Base-by-base conservation (phyloP, 2,329 filamentous ascomycete species). In the Clarireedia homoeocarpa region DNA sequence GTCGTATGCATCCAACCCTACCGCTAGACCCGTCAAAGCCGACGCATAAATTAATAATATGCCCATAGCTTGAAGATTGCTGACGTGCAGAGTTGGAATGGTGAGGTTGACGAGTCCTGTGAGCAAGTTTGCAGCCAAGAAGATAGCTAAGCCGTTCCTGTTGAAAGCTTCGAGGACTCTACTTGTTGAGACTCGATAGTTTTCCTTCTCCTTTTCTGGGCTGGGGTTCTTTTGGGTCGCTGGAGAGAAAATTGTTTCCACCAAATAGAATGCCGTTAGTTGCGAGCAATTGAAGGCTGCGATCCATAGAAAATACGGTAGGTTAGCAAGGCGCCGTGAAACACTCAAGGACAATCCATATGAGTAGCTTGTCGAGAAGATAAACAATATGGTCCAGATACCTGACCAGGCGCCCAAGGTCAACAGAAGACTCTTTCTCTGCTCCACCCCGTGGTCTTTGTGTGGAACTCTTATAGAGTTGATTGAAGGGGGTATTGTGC, bases 221-320 rank as follows among this genome's bases (percentile, higher is more conserved):
- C 56, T 71, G 4, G 30, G 72, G 1, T 72, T 71, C 1, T 82
- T 79, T 59, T 90, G 82, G 5, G 86, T 79, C 2, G 77, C 75
- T 0, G 89, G 88, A 70, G 96, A 95, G 70, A 91, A 84, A 2
- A 88, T 26, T 3, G 81, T 84, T 70, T 99, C 92, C 24, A 94
- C 79, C 14, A 85, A 69, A 66, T 85, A 91, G 70, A 92, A 96
- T 1, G 86, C 77, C 6, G 89, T 75, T 9, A 99, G 76, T 69
- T 96, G 90, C n/a, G 80, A 77, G 59, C 82, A 85, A 74, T 97
- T 99, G 76, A 94, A 96, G 2, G 89, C 86, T n/a, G 85, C 80
- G 6, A 95, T 86, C 91, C 92, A 97, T 46, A 96, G 76, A 45
- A 97, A 81, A 69, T 99, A 99, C 0, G 94, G 91, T 60, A 96